Percentiles rank a stretch among this genome's conserved stretches.
Evolutionary conservation across 2,329 filamentous ascomycete species (phyloP).

Genomic region (Beauveria rudraprayagi): DNA sequence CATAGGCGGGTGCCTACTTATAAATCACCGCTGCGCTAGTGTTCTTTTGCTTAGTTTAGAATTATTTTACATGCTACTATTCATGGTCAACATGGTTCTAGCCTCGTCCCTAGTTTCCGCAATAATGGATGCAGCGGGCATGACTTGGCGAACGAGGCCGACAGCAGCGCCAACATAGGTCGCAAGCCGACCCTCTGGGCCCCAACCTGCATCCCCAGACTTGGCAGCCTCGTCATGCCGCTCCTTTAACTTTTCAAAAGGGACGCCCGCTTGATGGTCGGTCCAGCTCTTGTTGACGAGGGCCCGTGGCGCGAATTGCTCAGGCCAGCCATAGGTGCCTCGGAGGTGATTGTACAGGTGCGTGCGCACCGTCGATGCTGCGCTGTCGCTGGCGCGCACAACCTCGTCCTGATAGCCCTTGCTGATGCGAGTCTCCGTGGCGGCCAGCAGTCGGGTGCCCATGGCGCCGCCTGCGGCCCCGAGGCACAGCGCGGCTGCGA

Average conservation of each 20-base stretch:
- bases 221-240: constrained; percentile 32
- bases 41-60: too few species aligned
- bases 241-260: constrained; percentile 37
- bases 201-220: constrained; percentile 37
- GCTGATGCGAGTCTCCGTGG: constrained; percentile 30
- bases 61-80: too few species aligned
- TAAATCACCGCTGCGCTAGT: too few species aligned
- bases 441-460: constrained; percentile 56
- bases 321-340: constrained; percentile 35
- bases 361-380: constrained; percentile 30
- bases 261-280: constrained; percentile 26
- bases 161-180: constrained; percentile 41
- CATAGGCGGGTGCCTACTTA: too few species aligned
- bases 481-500: constrained; percentile 40
- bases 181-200: constrained; percentile 37
- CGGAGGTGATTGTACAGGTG: constrained; percentile 37
- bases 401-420: constrained; percentile 36
- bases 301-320: constrained; percentile 30
- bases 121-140: constrained; percentile 32
- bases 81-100: background rate
- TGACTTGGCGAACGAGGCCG: constrained; percentile 34
- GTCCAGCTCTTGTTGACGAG: constrained; percentile 31
- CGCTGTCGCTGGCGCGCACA: constrained; percentile 32
- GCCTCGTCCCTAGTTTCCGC: background rate
- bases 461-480: constrained; percentile 48